Evolutionary conservation across 164 flowering plant genomes (phyloP), one percentile per base, ranked within the genome.

Genomic region (Aristolochia contorta): DNA sequence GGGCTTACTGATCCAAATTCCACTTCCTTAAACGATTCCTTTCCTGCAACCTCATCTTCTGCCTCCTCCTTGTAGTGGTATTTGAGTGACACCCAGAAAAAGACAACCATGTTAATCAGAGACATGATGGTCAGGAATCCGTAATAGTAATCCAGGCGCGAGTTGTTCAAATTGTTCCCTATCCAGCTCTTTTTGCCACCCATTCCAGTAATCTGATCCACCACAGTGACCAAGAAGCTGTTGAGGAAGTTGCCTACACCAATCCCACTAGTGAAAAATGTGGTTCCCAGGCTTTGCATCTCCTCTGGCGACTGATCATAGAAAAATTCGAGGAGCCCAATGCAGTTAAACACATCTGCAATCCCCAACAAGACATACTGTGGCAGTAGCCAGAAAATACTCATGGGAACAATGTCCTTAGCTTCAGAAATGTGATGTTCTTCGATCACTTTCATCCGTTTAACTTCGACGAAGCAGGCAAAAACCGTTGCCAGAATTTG

Each of bases 221-320:
- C 89, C 81, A 84, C 54, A 21, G 96, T 86, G 58, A 91, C 86
- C 22, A 87, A 43, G 25, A 91, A 78, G 71, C 97, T 91, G 54
- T 84, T 91, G 66, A 91, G 67, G 73, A 87, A 91, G 59, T 87
- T 87, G 47, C 97, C 97, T 2, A 86, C 74, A 0, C 97, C 97
- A 16, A 86, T 82, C 53, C 87, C 90, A 23, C 89, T 87, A 0
- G 93, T 87, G 77, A 85, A 87, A 62, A 82, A 87, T 0, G 91
- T 81, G 0, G 97, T 87, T 25, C 96, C 97, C 0, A 89, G 78
- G 69, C 97, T 89, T 63, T 84, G 90, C 91, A 89, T 83, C 46
- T 82, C 80, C 22, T 84, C 86, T 0, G 97, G 97, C 0, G 92
- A 82, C 45, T 90, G 95, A 61, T 85, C 92, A 46, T 90, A 90